These are phyloP conservation scores for Cyberlindnera mrakii DNA, from an alignment of 805 yeast species.

Conservation along the genomic window DNA sequence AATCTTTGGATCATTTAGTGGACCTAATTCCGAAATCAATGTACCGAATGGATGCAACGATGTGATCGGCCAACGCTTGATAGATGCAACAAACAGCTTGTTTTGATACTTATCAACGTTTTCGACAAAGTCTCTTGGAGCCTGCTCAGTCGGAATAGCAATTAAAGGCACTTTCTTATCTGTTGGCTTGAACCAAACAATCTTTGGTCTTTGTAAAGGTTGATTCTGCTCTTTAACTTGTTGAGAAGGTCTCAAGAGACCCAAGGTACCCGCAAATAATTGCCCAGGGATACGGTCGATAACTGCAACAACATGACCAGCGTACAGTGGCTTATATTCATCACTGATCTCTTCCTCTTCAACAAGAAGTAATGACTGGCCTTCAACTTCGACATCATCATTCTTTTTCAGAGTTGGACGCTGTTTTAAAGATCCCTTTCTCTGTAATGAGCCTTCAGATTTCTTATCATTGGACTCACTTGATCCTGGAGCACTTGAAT, in stretches of 20 bases:
- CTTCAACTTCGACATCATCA: slow-evolving; percentile 98
- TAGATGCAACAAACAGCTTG: slow-evolving; percentile 86
- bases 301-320: slow-evolving; percentile 98
- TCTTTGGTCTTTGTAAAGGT: slow-evolving; percentile 59
- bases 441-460: slow-evolving; percentile 40
- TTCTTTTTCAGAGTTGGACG: slow-evolving; percentile 96
- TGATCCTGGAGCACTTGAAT: slow-evolving; percentile 17
- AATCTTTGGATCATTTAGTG: slow-evolving; percentile 65
- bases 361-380: slow-evolving; percentile 82
- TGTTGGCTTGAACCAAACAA: slow-evolving; percentile 98
- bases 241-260: slow-evolving; percentile 90
- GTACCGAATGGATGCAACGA: slow-evolving; percentile 98
- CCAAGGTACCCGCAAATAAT: slow-evolving; percentile 89
- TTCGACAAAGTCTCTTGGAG: slow-evolving; percentile 91
- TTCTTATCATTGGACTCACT: slow-evolving; percentile 5
- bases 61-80: slow-evolving; percentile 98
- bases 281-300: slow-evolving; percentile 97
- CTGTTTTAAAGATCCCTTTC: slow-evolving; percentile 89
- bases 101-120: slow-evolving; percentile 79
- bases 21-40: slow-evolving; percentile 78
- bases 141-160: slow-evolving; percentile 98
- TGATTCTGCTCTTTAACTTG: slow-evolving; percentile 36
- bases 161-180: slow-evolving; percentile 96
- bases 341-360: slow-evolving; percentile 96
- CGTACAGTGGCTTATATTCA: slow-evolving; percentile 87